These are phyloP conservation scores for Monosporozyma servazzii DNA, from an alignment of 805 yeast species.

Conservation along the genomic window DNA sequence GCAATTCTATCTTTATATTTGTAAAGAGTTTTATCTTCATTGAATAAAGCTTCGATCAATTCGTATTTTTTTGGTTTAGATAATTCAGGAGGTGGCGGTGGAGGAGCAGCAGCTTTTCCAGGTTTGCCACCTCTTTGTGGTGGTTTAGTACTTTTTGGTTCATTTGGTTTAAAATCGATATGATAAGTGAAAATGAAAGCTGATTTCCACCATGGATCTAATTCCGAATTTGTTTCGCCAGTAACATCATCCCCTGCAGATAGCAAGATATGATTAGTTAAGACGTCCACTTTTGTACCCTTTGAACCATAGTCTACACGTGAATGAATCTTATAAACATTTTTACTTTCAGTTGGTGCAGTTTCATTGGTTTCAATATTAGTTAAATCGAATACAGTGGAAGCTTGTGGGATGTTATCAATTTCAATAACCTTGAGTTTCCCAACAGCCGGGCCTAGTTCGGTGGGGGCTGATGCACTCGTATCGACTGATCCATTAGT, in stretches of 20 bases:
- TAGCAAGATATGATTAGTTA: conserved; percentile 14
- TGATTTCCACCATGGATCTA: conserved; percentile 16
- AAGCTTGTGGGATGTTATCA: not conserved
- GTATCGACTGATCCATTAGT: not conserved
- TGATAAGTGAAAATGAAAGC: conserved; percentile 16
- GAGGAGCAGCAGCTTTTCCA: conserved; percentile 3
- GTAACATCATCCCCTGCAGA: conserved; percentile 13
- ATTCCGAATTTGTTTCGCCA: conserved; percentile 1
- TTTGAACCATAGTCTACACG: conserved; percentile 19
- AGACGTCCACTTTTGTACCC: conserved; percentile 18
- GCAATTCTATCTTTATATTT: conserved; percentile 16
- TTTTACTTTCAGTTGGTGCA: conserved; percentile 4
- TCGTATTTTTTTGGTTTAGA: conserved; percentile 16
- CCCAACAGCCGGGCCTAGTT: not conserved
- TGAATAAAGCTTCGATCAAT: conserved; percentile 14
- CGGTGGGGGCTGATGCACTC: not conserved
- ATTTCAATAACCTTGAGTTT: not conserved
- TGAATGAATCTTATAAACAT: conserved; percentile 7
- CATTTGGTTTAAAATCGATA: conserved; percentile 10
- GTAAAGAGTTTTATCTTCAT: conserved; percentile 14
- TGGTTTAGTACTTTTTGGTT: not conserved
- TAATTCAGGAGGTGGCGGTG: conserved; percentile 9
- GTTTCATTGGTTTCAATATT: not conserved
- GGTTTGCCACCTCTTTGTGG: not conserved
- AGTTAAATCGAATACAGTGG: conserved; percentile 10